phyloP scores from a whole-genome alignment of 495 filamentous ascomycete genomes.

The Trichoderma reesei region DNA sequence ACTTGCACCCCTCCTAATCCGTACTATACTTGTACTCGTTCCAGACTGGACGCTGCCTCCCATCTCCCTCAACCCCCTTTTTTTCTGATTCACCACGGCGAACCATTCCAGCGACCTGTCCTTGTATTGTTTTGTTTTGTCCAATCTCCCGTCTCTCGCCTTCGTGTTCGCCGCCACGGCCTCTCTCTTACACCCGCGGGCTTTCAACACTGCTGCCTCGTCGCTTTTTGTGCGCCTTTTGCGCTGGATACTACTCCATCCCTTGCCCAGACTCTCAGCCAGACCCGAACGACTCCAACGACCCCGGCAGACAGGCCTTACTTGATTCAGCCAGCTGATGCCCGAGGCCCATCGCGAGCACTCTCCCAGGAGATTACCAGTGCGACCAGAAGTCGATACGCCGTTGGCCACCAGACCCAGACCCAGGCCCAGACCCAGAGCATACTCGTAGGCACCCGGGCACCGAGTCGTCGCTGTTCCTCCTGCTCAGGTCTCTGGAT shows the following conservation, averaged over 20 bases:
- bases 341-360: constrained; percentile 1
- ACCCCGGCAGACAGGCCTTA: neutral
- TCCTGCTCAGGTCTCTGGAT: neutral
- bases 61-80: neutral
- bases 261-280: neutral
- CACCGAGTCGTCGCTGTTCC: neutral
- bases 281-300: neutral
- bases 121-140: neutral
- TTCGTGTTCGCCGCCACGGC: neutral
- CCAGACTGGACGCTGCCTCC: neutral
- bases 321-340: constrained; percentile 9
- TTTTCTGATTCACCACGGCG: neutral
- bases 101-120: neutral
- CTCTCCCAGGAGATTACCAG: neutral
- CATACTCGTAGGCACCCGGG: neutral
- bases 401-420: too few relatives aligned
- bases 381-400: neutral
- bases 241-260: neutral
- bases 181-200: neutral
- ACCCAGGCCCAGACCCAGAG: neutral
- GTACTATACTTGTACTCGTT: too few relatives aligned
- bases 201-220: too few relatives aligned
- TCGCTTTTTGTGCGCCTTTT: neutral
- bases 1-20: neutral
- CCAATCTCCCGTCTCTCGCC: neutral